Percentiles rank a stretch among this genome's conserved stretches.
Evolutionary conservation across 1,284 basidiomycete genomes (phyloP).

Genomic region (Cutaneotrichosporon sp.): DNA sequence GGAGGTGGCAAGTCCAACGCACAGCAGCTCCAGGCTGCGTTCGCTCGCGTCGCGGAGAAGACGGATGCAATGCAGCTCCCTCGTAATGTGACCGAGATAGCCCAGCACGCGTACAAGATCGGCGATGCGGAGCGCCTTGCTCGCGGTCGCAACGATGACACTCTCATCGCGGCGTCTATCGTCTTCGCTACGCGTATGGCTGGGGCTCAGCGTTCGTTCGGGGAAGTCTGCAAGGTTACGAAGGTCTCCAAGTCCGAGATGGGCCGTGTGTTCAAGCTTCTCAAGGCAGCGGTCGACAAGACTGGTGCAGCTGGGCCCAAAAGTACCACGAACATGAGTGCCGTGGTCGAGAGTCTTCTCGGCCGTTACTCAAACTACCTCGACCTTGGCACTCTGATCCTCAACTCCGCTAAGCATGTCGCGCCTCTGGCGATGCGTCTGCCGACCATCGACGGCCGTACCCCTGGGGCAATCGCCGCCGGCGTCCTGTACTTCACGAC

Average conservation of each 20-base stretch:
- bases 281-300: constrained; percentile 31
- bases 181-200: constrained; percentile 96
- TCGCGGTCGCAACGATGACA: constrained; percentile 81
- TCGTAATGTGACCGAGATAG: constrained; percentile 67
- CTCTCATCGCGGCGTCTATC: constrained; percentile 95
- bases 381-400: constrained; percentile 41
- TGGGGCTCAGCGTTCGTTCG: constrained; percentile 89
- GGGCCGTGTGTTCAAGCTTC: constrained; percentile 81
- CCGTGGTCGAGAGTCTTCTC: constrained; percentile 78
- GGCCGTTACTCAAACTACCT: constrained; percentile 89
- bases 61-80: constrained; percentile 91
- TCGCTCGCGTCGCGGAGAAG: constrained; percentile 90
- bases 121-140: constrained; percentile 88
- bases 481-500: constrained; percentile 94
- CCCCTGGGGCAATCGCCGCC: constrained; percentile 92
- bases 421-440: constrained; percentile 76
- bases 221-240: constrained; percentile 90
- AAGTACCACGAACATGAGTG: constrained; percentile 47
- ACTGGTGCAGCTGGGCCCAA: constrained; percentile 10
- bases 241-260: constrained; percentile 87
- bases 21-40: constrained; percentile 86
- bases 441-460: constrained; percentile 86
- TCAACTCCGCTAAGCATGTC: constrained; percentile 73
- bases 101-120: constrained; percentile 92
- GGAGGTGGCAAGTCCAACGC: constrained; percentile 75